Evolutionary conservation across 1,139 yeast species (phyloP).

Genomic region (Suhomyces terraborum): DNA sequence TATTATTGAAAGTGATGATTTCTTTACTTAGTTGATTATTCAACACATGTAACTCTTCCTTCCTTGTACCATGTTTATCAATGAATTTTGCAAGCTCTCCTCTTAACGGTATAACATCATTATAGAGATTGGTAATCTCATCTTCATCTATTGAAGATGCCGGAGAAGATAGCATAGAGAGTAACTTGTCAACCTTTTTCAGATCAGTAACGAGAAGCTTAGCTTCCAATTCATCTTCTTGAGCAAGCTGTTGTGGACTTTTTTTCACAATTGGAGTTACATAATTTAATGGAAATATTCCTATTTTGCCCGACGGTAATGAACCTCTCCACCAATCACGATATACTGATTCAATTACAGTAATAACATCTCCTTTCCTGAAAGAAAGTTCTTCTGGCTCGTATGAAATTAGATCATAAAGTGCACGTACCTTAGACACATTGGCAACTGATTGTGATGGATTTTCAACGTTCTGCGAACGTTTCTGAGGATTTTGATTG

Average conservation of each 20-base stretch:
- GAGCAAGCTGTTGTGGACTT: constrained; percentile 47
- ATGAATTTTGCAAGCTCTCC: constrained; percentile 72
- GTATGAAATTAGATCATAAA: constrained; percentile 74
- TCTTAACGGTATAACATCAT: constrained; percentile 68
- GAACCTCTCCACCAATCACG: constrained; percentile 97
- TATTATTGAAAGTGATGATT: constrained; percentile 64
- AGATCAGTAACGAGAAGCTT: constrained; percentile 32
- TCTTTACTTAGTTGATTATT: constrained; percentile 71
- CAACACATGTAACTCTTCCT: constrained; percentile 72
- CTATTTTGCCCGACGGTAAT: constrained; percentile 68
- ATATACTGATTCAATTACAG: constrained; percentile 84
- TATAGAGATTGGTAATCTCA: constrained; percentile 59
- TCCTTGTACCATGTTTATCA: constrained; percentile 72
- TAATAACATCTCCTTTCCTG: constrained; percentile 73
- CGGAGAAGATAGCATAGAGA: constrained; percentile 54
- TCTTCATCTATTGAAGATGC: constrained; percentile 34
- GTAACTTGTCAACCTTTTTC: constrained; percentile 27
- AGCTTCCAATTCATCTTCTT: constrained; percentile 35
- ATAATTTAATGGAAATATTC: constrained; percentile 93
- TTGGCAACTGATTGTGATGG: constrained; percentile 44
- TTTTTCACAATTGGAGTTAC: constrained; percentile 79
- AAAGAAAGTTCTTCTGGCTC: constrained; percentile 75
- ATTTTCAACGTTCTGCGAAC: constrained; percentile 16
- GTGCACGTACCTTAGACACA: constrained; percentile 74
- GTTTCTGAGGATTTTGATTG: constrained; percentile 1